Percentiles rank a stretch among this genome's conserved stretches.
These are phyloP conservation scores for Acacia crassicarpa DNA, from an alignment of 306 rosid genomes.

Conservation along the genomic window DNA sequence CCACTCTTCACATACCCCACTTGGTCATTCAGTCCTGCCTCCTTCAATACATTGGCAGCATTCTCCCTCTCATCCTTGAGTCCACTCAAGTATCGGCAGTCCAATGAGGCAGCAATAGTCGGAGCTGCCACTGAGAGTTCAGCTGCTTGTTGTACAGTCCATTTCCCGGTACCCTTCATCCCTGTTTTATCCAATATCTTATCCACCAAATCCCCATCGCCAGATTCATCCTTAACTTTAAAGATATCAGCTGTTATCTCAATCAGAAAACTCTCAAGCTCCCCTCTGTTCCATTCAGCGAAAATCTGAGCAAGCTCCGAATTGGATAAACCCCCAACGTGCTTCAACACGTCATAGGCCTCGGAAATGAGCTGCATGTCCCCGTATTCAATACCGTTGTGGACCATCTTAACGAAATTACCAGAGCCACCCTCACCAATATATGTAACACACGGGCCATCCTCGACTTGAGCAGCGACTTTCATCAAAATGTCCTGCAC, in stretches of 20 bases:
- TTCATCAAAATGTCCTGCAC: slow-evolving; percentile 67
- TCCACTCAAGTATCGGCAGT: slow-evolving; percentile 82
- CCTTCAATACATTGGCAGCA: slow-evolving; percentile 64
- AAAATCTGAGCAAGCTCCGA: slow-evolving; percentile 66
- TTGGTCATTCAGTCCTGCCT: slow-evolving; percentile 74
- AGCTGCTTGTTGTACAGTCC: slow-evolving; percentile 97
- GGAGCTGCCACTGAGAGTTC: slow-evolving; percentile 92
- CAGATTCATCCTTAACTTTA: slow-evolving; percentile 67
- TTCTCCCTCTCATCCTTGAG: slow-evolving; percentile 90
- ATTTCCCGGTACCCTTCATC: slow-evolving; percentile 94
- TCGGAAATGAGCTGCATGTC: slow-evolving; percentile 94
- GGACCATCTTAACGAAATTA: slow-evolving; percentile 91
- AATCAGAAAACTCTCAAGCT: slow-evolving; percentile 77
- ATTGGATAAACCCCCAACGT: slow-evolving; percentile 74
- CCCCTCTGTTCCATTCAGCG: slow-evolving; percentile 84
- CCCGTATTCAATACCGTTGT: slow-evolving; percentile 90
- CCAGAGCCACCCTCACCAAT: slow-evolving; percentile 91
- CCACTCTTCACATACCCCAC: slow-evolving; percentile 46
- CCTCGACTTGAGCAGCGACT: slow-evolving; percentile 90
- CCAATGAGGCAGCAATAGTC: slow-evolving; percentile 85
- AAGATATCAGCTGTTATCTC: slow-evolving; percentile 92
- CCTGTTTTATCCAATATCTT: slow-evolving; percentile 91
- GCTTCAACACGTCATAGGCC: slow-evolving; percentile 85
- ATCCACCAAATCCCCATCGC: slow-evolving; percentile 78
- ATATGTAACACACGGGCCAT: slow-evolving; percentile 89